A percentile compares a stretch with the other conserved stretches of the same genome.
Evolutionary conservation across 768 basidiomycete species (phyloP).

Genomic region (Candolleomyces efflorescens): DNA sequence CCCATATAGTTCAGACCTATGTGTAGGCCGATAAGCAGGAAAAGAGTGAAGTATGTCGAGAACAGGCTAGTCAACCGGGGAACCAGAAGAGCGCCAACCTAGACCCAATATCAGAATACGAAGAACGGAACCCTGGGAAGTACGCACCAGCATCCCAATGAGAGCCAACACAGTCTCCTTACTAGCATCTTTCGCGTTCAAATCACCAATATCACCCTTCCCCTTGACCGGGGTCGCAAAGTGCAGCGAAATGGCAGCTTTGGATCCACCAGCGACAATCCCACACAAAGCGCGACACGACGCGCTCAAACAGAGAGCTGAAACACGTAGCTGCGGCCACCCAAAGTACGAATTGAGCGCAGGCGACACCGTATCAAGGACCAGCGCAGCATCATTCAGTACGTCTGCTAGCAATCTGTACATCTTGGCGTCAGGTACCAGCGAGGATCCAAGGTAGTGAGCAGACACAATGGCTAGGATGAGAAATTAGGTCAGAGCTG

Average conservation of each 20-base stretch:
- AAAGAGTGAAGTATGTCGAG: constrained; percentile 48
- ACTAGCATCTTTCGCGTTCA: constrained; percentile 70
- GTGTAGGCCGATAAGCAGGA: constrained; percentile 49
- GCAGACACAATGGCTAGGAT: constrained; percentile 58
- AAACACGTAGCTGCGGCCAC: constrained; percentile 41
- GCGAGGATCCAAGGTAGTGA: constrained; percentile 57
- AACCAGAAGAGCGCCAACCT: constrained; percentile 61
- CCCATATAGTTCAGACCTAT: constrained; percentile 56
- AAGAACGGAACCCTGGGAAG: neutral
- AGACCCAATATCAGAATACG: neutral
- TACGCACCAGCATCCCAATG: constrained; percentile 59
- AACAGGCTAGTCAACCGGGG: constrained; percentile 45
- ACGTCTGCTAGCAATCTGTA: constrained; percentile 67
- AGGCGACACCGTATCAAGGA: constrained; percentile 60
- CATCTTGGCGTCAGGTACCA: constrained; percentile 67
- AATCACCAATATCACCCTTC: constrained; percentile 62
- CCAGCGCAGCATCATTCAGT: constrained; percentile 55
- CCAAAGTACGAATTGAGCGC: constrained; percentile 33
- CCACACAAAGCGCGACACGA: constrained; percentile 54
- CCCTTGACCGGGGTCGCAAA: constrained; percentile 50
- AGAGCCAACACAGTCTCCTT: constrained; percentile 69
- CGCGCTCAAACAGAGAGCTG: constrained; percentile 55
- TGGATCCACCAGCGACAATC: constrained; percentile 66
- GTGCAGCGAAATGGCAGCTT: constrained; percentile 64
- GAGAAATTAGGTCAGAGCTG: too few species aligned